phyloP scores from a whole-genome alignment of 1,284 basidiomycete species.

The Xerocomus minutiporus region DNA sequence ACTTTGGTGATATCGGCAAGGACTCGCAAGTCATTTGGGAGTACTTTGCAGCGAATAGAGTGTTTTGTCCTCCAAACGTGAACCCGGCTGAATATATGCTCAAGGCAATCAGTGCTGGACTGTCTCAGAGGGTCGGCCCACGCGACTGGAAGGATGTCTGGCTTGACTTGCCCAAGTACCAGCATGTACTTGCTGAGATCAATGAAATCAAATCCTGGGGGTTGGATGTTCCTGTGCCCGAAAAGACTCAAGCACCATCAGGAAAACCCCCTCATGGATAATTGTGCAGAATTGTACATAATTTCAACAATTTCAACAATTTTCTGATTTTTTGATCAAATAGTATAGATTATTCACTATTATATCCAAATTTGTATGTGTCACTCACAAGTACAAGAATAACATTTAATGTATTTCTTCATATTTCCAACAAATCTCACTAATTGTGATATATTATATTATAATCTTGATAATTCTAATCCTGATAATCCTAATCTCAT shows the following conservation, averaged over 20 bases:
- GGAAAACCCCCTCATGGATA: too few relatives aligned
- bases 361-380: too few relatives aligned
- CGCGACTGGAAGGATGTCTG: conserved; percentile 79
- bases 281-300: too few relatives aligned
- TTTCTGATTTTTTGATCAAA: too few relatives aligned
- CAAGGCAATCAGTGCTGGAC: conserved; percentile 76
- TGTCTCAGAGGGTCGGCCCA: conserved; percentile 57
- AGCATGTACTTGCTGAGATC: conserved; percentile 40
- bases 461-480: too few relatives aligned
- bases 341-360: too few relatives aligned
- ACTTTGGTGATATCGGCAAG: conserved; percentile 75
- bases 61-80: conserved; percentile 55
- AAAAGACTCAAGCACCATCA: conserved; percentile 39
- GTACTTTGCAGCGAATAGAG: conserved; percentile 70
- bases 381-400: too few relatives aligned
- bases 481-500: too few relatives aligned
- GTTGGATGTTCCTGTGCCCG: conserved; percentile 36
- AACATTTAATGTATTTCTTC: too few relatives aligned
- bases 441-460: too few relatives aligned
- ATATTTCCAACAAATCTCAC: too few relatives aligned
- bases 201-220: conserved; percentile 42
- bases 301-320: too few relatives aligned
- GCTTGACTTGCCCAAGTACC: conserved; percentile 50
- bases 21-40: conserved; percentile 57
- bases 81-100: conserved; percentile 63